Conservation (phyloP, 2,329 filamentous ascomycete species). For the Exophiala alcalophila region DNA sequence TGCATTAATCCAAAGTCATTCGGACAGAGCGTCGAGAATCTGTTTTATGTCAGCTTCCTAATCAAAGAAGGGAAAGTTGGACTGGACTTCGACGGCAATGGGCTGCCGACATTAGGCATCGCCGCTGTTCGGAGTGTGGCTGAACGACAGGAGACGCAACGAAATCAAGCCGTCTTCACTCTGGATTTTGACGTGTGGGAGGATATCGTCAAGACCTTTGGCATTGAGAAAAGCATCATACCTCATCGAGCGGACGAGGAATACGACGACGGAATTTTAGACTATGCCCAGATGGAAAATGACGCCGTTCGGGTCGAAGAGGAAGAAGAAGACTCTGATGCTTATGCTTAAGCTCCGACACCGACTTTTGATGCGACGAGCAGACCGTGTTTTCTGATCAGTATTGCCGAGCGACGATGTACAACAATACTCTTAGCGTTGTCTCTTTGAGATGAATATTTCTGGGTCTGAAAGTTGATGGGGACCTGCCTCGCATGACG, state of each 20-base stretch:
- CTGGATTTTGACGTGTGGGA: slow-evolving; percentile 84
- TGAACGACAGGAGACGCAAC: slow-evolving; percentile 46
- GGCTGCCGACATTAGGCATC: slow-evolving; percentile 67
- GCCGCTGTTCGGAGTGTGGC: slow-evolving; percentile 47
- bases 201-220: slow-evolving; percentile 70
- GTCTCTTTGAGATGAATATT: too few species aligned
- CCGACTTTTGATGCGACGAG: too few species aligned
- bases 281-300: slow-evolving; percentile 14
- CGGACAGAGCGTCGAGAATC: slow-evolving; percentile 90
- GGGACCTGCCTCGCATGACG: too few species aligned
- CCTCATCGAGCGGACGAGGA: slow-evolving; percentile 68
- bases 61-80: slow-evolving; percentile 79
- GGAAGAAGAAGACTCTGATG: slow-evolving; percentile 21
- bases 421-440: too few species aligned
- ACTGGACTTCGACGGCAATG: slow-evolving; percentile 69
- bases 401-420: not conserved
- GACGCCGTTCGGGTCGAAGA: slow-evolving; percentile 7
- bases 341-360: slow-evolving; percentile 20
- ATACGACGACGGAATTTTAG: slow-evolving; percentile 45
- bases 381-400: too few species aligned
- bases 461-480: too few species aligned
- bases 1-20: slow-evolving; percentile 88
- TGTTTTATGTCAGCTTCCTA: slow-evolving; percentile 94
- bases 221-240: slow-evolving; percentile 78
- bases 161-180: slow-evolving; percentile 83